Evolutionary conservation across 495 filamentous ascomycete species (phyloP), one percentile per base, ranked within the genome.

Genomic region (Aspergillus hancockii): DNA sequence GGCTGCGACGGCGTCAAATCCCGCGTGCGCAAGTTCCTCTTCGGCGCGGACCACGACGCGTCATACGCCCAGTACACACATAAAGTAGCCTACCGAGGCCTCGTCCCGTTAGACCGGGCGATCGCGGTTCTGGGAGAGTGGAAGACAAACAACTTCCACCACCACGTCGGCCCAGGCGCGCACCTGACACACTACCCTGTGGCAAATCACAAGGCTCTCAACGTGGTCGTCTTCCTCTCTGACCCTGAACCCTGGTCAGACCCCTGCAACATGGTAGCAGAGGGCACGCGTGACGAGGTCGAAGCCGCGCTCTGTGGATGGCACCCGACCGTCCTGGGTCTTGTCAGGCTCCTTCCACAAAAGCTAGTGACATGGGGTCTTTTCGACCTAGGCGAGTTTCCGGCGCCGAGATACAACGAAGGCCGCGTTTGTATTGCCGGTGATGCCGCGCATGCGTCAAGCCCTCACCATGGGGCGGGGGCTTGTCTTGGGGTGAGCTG

Each of bases 1-100:
- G 83, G 83, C 0, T 83, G 82, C 60, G 84, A 87, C 74, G 84
- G 85, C 2, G 83, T 88, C 54, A 78, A 80, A 58, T 80, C 77
- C 1, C 68, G 63, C 28, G 75, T 81, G 5, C 74, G 81, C 46
- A 69, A 79, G 54, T 70, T 69, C 13, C 63, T 86, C 31, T 53
- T 86, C 0, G 70, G 73, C 0, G 68, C 69, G 10, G 75, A 78
- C 13, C 25, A 75, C 55, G 74, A 70, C 1, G 67, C 68, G 0
- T 67, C 72, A 0, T 65, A 73, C 41, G 72, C 79, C 3, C 60
- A 64, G 7, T 84, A 80, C 62, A 75, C 70, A 0, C 78, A 79
- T 10, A 80, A 82, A 54, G 75, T 75, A 46, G 79, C 78, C 0
- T 83, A 79, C 57, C 71, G 83, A 28, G 78, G 75, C 13, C 59